Conservation (phyloP, 345 rosid species). For the Linum usitatissimum region DNA sequence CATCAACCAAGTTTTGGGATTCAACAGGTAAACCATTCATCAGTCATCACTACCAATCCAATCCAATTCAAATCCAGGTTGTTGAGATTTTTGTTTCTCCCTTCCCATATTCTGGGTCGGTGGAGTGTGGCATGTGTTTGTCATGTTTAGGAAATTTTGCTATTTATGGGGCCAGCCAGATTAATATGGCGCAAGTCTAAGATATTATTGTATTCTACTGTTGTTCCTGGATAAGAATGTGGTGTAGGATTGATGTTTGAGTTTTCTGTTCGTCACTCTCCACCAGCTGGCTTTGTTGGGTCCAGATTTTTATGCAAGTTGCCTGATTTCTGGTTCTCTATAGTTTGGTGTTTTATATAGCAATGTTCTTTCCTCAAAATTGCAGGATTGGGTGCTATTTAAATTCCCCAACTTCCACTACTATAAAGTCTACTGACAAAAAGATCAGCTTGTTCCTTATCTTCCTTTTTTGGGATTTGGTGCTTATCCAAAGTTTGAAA, state of each 20-base stretch:
- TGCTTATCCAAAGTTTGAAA: not conserved
- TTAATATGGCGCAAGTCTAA: constrained; percentile 4
- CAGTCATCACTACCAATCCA: not conserved
- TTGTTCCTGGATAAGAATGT: constrained; percentile 27
- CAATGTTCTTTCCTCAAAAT: not conserved
- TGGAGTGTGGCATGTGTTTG: not conserved
- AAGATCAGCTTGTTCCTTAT: not conserved
- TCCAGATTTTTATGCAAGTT: not conserved
- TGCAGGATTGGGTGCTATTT: not conserved
- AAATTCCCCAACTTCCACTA: not conserved
- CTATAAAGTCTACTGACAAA: not conserved
- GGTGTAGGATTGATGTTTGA: constrained; percentile 40
- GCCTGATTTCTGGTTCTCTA: not conserved
- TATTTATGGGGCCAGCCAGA: not conserved
- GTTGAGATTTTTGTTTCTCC: not conserved
- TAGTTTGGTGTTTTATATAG: not conserved
- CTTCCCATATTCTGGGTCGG: not conserved
- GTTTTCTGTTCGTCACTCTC: not conserved
- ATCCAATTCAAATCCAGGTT: no score
- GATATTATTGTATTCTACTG: constrained; percentile 10
- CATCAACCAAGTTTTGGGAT: no score
- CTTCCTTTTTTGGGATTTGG: not conserved
- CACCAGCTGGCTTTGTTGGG: not conserved
- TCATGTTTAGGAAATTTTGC: constrained; percentile 14
- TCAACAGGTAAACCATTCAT: not conserved